Evolutionary conservation across 768 basidiomycete species (phyloP), one percentile per base, ranked within the genome.

Genomic region (Tricholoma furcatifolium): DNA sequence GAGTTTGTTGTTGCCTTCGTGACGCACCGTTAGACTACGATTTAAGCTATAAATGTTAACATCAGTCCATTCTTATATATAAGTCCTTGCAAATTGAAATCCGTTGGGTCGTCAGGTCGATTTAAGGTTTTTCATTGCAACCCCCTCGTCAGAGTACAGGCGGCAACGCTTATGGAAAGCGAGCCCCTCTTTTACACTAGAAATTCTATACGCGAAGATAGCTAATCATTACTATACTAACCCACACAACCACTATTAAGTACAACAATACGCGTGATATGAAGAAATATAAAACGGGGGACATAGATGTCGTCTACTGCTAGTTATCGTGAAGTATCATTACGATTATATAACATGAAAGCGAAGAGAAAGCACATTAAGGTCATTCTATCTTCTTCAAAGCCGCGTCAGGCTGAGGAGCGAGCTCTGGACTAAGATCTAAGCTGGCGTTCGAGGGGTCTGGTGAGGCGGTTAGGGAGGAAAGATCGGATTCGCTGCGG

Each of bases 401-500:
- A 23, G 6, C 24, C 15, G 49, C 15, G 47, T 56, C 56, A 34
- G 47, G 47, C 11, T 50, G 55, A 32, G 46, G 55, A 2, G 10
- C 11, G 6, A 58, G 20, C 38, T 58, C 50, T 7, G 58, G 56
- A 23, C 56, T 58, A 8, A 60, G 40, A 10, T 56, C 56, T 35
- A 56, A 30, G n/a, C 46, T 35, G 14, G 36, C 38, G 21, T 44
- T 55, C 15, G 55, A 49, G 21, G 35, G 32, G 12, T 45, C 31
- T 3, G 58, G 58, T 4, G 58, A 60, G n/a, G 38, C 32, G 14
- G 46, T 53, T 36, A 58, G 40, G 7, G 55, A 57, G 7, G 61
- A 53, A 21, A 50, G 48, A 31, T 60, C 58, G 17, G 53, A 59
- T 12, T 57, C 60, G 42, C 58, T 59, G 20, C 47, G 53, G 11